Evolutionary conservation across 148 eudicot genomes (phyloP), one percentile per base, ranked within the genome.

Genomic region (Vaccinium corymbosum): DNA sequence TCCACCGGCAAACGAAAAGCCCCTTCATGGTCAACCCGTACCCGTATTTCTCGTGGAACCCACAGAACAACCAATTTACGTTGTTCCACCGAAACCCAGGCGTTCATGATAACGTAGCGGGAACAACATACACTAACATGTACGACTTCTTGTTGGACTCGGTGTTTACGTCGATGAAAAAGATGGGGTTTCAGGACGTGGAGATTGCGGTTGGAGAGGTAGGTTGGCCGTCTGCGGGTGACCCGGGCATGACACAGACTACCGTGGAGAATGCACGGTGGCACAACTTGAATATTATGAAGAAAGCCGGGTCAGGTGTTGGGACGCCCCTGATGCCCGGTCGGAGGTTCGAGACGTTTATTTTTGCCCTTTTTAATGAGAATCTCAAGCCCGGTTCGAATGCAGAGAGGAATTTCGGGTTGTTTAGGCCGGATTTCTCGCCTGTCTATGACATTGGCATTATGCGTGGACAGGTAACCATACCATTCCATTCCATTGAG

Each of bases 281-380:
- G 84, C 87, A 86, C 35, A 86, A 86, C 53, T 27, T 61, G 49
- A 82, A 78, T 11, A 19, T 95, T 82, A 82, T 93, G 68, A 83
- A 71, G 84, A 89, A 88, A 71, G 88, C 87, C 9, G 76, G 80
- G 35, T 83, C 93, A 0, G 93, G 95, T 0, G 72, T 57, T 19
- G 98, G 98, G 13, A 95, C 98, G 1, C 98, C 98, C 11, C 79
- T 95, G 90, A 93, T 95, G 97, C 98, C 97, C 4, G 79, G 86
- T 4, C 89, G 88, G 87, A 95, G 81, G 85, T 91, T 95, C 48
- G 98, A 95, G 87, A 89, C 90, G 1, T 95, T 90, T 79, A 88
- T 94, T 57, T 95, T 95, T 22, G 89, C 82, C 1, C 78, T 95
- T 83, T 95, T 95, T 38, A 91, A 90, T 10, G 98, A 95, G 89